Evolutionary conservation across 1,284 basidiomycete genomes (phyloP), one percentile per base, ranked within the genome.

Genomic region (Ganoderma lingzhi): DNA sequence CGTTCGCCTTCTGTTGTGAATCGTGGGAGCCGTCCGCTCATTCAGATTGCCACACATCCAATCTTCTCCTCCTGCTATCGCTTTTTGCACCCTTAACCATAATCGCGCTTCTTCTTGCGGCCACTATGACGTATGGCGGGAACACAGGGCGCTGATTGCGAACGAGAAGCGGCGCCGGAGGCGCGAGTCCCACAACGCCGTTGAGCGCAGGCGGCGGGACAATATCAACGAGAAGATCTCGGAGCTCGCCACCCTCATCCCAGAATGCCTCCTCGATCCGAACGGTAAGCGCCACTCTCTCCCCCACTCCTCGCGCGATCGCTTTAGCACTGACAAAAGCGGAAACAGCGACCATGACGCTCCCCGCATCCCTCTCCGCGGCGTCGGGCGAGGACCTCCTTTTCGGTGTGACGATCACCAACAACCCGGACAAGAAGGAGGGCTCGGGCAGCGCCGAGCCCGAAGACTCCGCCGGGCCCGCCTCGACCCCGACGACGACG

Each of bases 181-280:
- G 61, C 84, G 95, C 69, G 95, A 96, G 81, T 93, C 90, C 6
- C 96, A 97, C 79, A 97, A 97, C 77, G 95, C 95, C 3, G 96
- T 97, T 72, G 96, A 97, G 83, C 85, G 96, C 23, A 83, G 96
- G 37, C 80, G 96, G 65, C 81, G 96, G 60, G 96, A 97, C 78
- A 96, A 96, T 79, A 97, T 97, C 80, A 97, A 97, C 81, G 96
- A 97, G 83, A 94, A 94, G 81, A 97, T 97, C 75, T 88, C 89
- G 59, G 96, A 97, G 80, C 87, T 97, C 1, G 93, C 95, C 19
- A 93, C 92, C 32, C 84, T 97, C 65, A 93, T 97, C 70, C 96
- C 96, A 2, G 94, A 95, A 79, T 90, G 90, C 75, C 84, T 94
- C 80, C 83, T 95, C 58, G 93, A 94, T 75, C 85, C 86, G 60